phyloP scores from a whole-genome alignment of 2,329 filamentous ascomycete species.

The Amylocarpus encephaloides region DNA sequence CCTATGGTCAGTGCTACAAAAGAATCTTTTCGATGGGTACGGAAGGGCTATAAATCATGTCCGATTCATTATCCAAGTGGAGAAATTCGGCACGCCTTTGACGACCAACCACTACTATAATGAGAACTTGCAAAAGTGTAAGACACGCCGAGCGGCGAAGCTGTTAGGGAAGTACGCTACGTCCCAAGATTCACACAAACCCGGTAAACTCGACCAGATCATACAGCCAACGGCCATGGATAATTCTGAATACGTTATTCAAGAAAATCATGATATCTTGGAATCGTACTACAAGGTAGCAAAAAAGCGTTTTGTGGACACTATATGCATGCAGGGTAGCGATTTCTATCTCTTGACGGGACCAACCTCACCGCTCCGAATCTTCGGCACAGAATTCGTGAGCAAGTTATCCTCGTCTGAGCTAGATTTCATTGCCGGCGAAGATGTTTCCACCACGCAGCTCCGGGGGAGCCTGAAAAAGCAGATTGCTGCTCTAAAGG shows the following conservation, averaged over 20 bases:
- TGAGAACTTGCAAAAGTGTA: constrained; percentile 23
- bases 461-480: constrained; percentile 1
- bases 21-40: constrained; percentile 39
- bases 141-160: background rate
- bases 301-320: constrained; percentile 48
- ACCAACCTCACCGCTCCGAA: constrained; percentile 30
- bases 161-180: background rate
- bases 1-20: constrained; percentile 18
- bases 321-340: constrained; percentile 6
- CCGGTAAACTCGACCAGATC: background rate
- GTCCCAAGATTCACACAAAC: background rate
- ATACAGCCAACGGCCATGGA: background rate
- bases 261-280: constrained; percentile 55
- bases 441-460: background rate
- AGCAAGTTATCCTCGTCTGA: constrained; percentile 25
- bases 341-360: background rate
- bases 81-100: constrained; percentile 34
- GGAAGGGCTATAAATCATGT: constrained; percentile 41
- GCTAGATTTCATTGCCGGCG: constrained; percentile 8
- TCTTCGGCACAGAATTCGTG: constrained; percentile 31
- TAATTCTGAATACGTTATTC: constrained; percentile 35
- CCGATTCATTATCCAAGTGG: constrained; percentile 43
- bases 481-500: background rate
- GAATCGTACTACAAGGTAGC: constrained; percentile 57
- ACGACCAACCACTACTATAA: constrained; percentile 51